Evolutionary conservation across 345 rosid species (phyloP).

Genomic region (Gossypium turneri): DNA sequence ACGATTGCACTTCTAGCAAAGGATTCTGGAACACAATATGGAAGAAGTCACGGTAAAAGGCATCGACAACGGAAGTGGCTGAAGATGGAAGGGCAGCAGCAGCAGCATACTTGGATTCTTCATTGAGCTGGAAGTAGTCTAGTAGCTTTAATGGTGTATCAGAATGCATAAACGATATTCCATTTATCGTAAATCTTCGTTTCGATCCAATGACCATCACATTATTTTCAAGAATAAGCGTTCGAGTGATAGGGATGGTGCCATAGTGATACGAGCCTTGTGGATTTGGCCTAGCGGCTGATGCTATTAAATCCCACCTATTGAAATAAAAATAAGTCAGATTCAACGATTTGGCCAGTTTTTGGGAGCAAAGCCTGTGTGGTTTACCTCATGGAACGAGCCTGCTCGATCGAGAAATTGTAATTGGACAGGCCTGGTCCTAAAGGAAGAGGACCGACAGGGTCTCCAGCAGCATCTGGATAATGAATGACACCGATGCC

Average conservation of each 20-base stretch:
- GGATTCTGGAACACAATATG: slow-evolving; percentile 42
- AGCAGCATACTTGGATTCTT: slow-evolving; percentile 5
- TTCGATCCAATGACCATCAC: slow-evolving; percentile 17
- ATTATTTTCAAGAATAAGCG: slow-evolving; percentile 34
- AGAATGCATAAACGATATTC: slow-evolving; percentile 34
- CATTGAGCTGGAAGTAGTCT: slow-evolving; percentile 26
- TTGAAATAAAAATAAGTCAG: background rate
- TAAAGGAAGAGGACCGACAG: slow-evolving; percentile 23
- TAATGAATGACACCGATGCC: slow-evolving; percentile 33
- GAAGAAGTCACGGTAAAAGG: slow-evolving; percentile 27
- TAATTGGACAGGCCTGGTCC: slow-evolving; percentile 32
- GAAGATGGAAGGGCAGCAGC: slow-evolving; percentile 1
- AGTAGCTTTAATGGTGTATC: slow-evolving; percentile 42
- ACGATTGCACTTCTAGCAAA: slow-evolving; percentile 30
- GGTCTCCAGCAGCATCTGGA: slow-evolving; percentile 27
- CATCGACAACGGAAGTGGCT: slow-evolving; percentile 30
- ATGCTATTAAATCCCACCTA: slow-evolving; percentile 37
- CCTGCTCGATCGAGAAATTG: slow-evolving; percentile 37
- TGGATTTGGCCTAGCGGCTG: slow-evolving; percentile 49
- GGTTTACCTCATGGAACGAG: slow-evolving; percentile 33
- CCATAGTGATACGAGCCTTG: slow-evolving; percentile 51
- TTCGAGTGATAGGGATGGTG: slow-evolving; percentile 32
- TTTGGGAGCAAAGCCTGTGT: background rate
- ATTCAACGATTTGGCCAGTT: background rate
- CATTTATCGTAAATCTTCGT: slow-evolving; percentile 33